Evolutionary conservation across 768 basidiomycete species (phyloP).

Genomic region (Rhodocollybia butyracea): DNA sequence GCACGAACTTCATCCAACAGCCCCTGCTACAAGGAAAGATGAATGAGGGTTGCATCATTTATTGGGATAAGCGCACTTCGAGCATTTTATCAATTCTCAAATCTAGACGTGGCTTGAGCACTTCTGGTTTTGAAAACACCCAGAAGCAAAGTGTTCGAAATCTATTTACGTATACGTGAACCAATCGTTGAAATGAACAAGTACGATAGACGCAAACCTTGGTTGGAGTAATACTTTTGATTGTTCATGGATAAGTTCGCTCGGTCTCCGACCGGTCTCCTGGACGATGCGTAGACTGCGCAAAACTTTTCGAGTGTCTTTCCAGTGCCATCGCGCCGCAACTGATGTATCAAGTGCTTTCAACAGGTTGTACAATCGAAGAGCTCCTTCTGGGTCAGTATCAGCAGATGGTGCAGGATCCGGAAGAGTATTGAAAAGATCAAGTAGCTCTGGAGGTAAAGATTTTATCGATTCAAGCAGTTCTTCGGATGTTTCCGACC

Average conservation of each 20-base stretch:
- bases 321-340: constrained; percentile 93
- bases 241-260: constrained; percentile 68
- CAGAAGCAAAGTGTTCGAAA: constrained; percentile 88
- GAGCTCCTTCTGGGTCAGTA: constrained; percentile 50
- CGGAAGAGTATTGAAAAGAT: constrained; percentile 58
- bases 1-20: constrained; percentile 75
- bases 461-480: constrained; percentile 39
- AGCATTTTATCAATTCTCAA: constrained; percentile 88
- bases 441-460: constrained; percentile 44
- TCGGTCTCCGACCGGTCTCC: constrained; percentile 60
- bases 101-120: constrained; percentile 68
- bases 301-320: constrained; percentile 86
- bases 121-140: constrained; percentile 72
- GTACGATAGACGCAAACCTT: constrained; percentile 37
- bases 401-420: constrained; percentile 54
- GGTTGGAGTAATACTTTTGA: constrained; percentile 40
- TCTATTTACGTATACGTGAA: constrained; percentile 34
- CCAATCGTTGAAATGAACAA: background rate
- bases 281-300: constrained; percentile 76
- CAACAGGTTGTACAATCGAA: constrained; percentile 67
- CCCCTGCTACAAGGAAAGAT: constrained; percentile 50
- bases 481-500: constrained; percentile 26
- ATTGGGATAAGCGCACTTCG: constrained; percentile 44
- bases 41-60: background rate
- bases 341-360: constrained; percentile 65